A percentile compares a stretch with the other conserved stretches of the same genome.
phyloP scores from a whole-genome alignment of 2,329 filamentous ascomycete species.

The Colletotrichum tropicicola region DNA sequence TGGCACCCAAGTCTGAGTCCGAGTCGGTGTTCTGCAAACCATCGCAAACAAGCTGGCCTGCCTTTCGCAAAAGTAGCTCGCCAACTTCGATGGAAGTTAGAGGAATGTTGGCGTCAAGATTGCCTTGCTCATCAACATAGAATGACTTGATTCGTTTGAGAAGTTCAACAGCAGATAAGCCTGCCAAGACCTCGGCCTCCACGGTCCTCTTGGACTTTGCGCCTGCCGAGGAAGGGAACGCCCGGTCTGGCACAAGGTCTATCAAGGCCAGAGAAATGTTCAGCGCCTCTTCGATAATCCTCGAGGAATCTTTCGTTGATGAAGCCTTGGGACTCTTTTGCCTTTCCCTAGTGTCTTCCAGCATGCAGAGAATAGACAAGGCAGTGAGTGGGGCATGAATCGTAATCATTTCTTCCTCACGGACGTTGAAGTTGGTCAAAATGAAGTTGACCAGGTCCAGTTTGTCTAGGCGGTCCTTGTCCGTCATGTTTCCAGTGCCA shows the following conservation, averaged over 20 bases:
- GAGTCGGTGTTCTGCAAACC: conserved; percentile 51
- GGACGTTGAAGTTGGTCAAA: conserved; percentile 87
- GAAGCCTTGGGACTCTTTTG: conserved; percentile 25
- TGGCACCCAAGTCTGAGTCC: conserved; percentile 61
- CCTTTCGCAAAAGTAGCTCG: conserved; percentile 71
- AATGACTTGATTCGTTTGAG: conserved; percentile 71
- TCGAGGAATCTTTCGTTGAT: conserved; percentile 37
- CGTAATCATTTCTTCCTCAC: conserved; percentile 94
- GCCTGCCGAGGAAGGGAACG: conserved; percentile 55
- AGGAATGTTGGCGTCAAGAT: conserved; percentile 69
- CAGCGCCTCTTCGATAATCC: conserved; percentile 46
- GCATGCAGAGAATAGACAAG: conserved; percentile 70
- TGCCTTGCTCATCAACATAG: conserved; percentile 76
- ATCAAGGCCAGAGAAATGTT: conserved; percentile 65
- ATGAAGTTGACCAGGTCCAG: conserved; percentile 84
- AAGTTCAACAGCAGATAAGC: conserved; percentile 58
- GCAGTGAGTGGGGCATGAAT: conserved; percentile 82
- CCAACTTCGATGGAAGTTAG: conserved; percentile 64
- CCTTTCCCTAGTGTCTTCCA: conserved; percentile 60
- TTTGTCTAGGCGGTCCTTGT: conserved; percentile 65
- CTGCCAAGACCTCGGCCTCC: conserved; percentile 38
- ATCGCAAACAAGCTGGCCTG: conserved; percentile 59
- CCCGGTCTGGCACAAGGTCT: conserved; percentile 71
- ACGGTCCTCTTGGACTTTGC: conserved; percentile 33
- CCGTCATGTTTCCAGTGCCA: conserved; percentile 51